Evolutionary conservation across 345 rosid species (phyloP), one percentile per base, ranked within the genome.

Genomic region (Dipteronia sinensis): DNA sequence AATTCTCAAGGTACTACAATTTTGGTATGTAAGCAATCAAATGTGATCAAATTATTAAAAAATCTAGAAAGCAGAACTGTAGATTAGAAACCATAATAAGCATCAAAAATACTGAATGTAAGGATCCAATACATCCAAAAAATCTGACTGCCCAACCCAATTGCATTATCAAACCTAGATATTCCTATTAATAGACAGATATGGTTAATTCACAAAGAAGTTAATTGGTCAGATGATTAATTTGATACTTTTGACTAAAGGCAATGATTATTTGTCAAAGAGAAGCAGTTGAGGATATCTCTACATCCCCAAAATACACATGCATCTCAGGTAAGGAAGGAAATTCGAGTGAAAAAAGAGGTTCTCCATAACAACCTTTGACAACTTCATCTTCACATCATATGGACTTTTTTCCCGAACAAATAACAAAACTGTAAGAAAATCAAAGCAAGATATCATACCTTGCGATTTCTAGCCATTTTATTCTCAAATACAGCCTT

Each of bases 401-500:
- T 55, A 27, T 64, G 20, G 10, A 38, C 25, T 64, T 59, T 17
- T 34, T 23, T 20, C 11, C 55, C 6, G 10, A 15, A 61, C 29
- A 44, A 59, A 61, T 75, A 71, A 62, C 20, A 47, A 23, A 16
- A 63, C 44, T 71, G 74, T n/a, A 11, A 63, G 78, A n/a, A 53
- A 23, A 10, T 29, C 17, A 25, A 68, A 67, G 23, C 53, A 29
- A 71, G 65, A 69, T 34, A 80, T 0, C 55, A 17, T 90, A 94
- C 99, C 97, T 94, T 94, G 17, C 97, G 94, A 68, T 71, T 65
- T 74, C 73, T 85, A 58, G 79, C 80, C 9, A 65, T 3, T 81
- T 82, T 96, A 69, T 91, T 94, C 86, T 85, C 81, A 29, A 91
- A 76, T 23, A 86, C 91, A 70, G 99, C 95, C 86, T 91, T 96